Conservation (phyloP, 139 green algal genomes). For the Auxenochlorella pyrenoidosa region DNA sequence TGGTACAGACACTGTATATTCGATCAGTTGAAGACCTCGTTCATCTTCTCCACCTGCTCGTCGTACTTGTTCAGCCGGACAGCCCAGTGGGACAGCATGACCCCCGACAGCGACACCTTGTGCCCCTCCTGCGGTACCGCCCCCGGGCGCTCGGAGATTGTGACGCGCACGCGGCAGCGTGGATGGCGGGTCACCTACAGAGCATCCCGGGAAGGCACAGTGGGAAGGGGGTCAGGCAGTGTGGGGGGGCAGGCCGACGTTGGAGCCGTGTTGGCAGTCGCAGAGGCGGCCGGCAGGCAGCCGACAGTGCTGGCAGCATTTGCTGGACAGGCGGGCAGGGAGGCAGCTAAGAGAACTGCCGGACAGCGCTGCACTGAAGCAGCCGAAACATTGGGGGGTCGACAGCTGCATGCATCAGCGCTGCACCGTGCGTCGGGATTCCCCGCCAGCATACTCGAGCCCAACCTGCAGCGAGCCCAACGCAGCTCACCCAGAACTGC, state of each 20-base stretch:
- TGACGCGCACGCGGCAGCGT: background rate
- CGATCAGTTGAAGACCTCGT: background rate
- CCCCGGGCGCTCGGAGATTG: background rate
- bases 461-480: too few species aligned
- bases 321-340: too few species aligned
- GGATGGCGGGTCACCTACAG: background rate
- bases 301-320: too few species aligned
- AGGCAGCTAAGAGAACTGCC: too few species aligned
- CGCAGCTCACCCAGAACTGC: background rate
- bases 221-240: background rate
- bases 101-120: slow-evolving; percentile 1
- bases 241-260: background rate
- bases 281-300: too few species aligned
- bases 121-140: background rate
- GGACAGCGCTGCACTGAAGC: too few species aligned
- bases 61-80: background rate
- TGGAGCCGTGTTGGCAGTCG: too few species aligned
- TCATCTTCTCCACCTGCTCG: slow-evolving; percentile 1
- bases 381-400: too few species aligned
- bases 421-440: too few species aligned
- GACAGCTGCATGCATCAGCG: background rate
- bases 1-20: too few species aligned
- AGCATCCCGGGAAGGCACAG: background rate
- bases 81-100: background rate
- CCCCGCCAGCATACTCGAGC: too few species aligned